A percentile compares a stretch with the other conserved stretches of the same genome.
Conservation (phyloP, 2,329 filamentous ascomycete species). For the Alternaria rosae region DNA sequence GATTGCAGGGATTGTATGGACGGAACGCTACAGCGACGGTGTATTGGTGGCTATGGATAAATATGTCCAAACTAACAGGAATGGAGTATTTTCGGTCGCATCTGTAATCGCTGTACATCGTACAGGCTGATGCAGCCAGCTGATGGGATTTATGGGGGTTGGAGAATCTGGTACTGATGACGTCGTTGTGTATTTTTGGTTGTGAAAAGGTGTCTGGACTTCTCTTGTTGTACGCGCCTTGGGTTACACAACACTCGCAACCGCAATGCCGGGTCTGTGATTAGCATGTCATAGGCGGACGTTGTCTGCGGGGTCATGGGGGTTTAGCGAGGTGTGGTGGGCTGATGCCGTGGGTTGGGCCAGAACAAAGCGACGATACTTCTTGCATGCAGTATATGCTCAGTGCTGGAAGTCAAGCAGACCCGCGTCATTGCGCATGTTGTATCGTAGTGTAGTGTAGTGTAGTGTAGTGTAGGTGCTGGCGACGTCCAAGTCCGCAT, state of each 20-base stretch:
- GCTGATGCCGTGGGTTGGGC: not conserved
- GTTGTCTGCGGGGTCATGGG: not conserved
- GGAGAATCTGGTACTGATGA: not conserved
- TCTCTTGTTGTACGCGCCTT: not conserved
- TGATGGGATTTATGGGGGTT: not conserved
- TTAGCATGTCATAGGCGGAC: slow-evolving; percentile 1
- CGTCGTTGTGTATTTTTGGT: not conserved
- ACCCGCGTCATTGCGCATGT: not conserved
- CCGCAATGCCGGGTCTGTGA: not conserved
- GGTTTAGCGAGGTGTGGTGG: slow-evolving; percentile 15
- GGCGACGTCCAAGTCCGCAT: not conserved
- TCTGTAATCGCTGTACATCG: not conserved
- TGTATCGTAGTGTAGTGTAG: not conserved
- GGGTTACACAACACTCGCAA: slow-evolving; percentile 5
- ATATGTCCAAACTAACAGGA: not conserved
- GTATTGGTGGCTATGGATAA: not conserved
- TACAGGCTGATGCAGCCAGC: not conserved
- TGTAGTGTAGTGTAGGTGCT: not conserved
- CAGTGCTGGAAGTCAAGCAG: not conserved
- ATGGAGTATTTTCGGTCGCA: not conserved
- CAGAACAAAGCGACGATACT: not conserved
- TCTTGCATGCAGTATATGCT: not conserved
- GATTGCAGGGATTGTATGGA: slow-evolving; percentile 8
- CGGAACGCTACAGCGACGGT: not conserved
- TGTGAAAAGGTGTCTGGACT: not conserved